Conservation (phyloP, 768 basidiomycete genomes). For the Tulasnella sp. region DNA sequence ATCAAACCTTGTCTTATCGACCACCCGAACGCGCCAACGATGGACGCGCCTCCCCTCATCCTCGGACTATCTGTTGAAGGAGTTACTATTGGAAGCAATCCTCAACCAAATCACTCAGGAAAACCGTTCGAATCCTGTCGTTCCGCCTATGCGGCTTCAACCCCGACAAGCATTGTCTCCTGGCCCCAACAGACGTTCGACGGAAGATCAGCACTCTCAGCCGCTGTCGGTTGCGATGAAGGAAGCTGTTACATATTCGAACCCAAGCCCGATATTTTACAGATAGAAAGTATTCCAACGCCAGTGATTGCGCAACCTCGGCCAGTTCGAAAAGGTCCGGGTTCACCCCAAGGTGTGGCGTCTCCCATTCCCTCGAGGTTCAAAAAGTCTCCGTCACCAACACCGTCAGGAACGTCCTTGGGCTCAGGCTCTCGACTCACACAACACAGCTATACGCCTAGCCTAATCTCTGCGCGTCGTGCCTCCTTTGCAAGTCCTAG, state of each 20-base stretch:
- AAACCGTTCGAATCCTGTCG: not conserved
- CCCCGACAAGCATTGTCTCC: not conserved
- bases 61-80: not conserved
- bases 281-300: not conserved
- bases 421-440: conserved; percentile 2
- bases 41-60: conserved; percentile 19
- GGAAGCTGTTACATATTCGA: not conserved
- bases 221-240: conserved; percentile 1
- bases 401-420: conserved; percentile 7
- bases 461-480: conserved; percentile 45
- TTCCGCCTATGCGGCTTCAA: conserved; percentile 3
- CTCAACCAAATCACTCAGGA: not conserved
- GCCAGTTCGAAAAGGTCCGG: not conserved
- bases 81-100: not conserved
- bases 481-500: conserved; percentile 60
- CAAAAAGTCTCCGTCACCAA: conserved; percentile 12
- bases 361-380: conserved; percentile 14
- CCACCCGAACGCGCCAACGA: not conserved
- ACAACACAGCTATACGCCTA: not conserved
- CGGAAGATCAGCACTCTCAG: not conserved
- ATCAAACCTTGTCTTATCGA: not conserved
- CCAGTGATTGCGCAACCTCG: conserved; percentile 3
- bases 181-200: conserved; percentile 7
- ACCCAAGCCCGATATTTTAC: not conserved
- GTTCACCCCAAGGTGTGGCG: not conserved